Base-by-base conservation (phyloP, 129 eudicot genomes). In the Oenanthe sinensis region DNA sequence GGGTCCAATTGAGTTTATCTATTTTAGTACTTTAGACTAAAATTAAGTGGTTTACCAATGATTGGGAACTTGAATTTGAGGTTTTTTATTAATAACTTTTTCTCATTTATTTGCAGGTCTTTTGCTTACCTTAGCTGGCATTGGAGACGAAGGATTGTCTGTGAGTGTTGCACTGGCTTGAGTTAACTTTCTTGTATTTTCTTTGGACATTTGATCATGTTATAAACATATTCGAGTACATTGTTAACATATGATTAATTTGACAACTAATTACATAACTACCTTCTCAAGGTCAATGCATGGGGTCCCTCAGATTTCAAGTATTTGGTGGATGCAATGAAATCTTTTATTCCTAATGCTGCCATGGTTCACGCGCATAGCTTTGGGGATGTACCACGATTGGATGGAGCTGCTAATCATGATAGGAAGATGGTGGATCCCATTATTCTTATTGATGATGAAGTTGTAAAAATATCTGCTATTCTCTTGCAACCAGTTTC, bases 231-330 rank as follows among this genome's bases (percentile, higher is more conserved):
- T 33, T 65, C 24, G 8, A 67, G 9, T 33, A 60, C n/a, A 60
- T 67, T 77, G 28, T 79, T 26, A 24, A 12, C 36, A 83, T 80
- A 6, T 39, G 8, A 28, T 33, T 74, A 44, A 45, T 75, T 60
- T 80, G 65, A 48, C 60, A 19, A 46, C 71, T 43, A 17, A 46
- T 40, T 69, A 40, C 45, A 17, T 65, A 12, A 67, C 50, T 79
- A 69, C 50, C 49, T 84, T 74, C 28, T 87, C 80, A 67, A 91
- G 98, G 98, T 93, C 30, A 94, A 94, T 47, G 84, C 87, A 7
- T 91, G 97, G 98, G 98, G 98, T 24, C 96, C 98, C 17, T 94
- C 98, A 11, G 97, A 94, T 83, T 87, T 94, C 33, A 87, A 85
- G 46, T 85, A 88, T 78, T 81, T 94, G 73, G 91, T 94, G 58